Evolutionary conservation across 345 rosid genomes (phyloP).

Genomic region (Dipteronia sinensis): DNA sequence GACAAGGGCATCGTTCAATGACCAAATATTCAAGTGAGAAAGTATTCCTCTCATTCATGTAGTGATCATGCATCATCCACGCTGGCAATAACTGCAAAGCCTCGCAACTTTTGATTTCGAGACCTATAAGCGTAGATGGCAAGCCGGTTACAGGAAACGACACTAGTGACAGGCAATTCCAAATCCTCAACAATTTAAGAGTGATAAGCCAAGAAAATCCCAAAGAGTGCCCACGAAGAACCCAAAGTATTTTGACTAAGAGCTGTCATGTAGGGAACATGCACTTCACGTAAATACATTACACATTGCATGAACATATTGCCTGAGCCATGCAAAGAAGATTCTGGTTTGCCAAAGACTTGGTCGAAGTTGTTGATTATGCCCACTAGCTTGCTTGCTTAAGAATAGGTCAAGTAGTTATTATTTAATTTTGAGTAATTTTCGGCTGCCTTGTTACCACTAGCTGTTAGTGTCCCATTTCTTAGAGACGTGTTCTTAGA

Average conservation of each 20-base stretch:
- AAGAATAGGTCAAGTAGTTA: no score
- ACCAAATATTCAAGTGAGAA: slow-evolving; percentile 23
- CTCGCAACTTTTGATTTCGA: slow-evolving; percentile 22
- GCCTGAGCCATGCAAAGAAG: no score
- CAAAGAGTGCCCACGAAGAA: no score
- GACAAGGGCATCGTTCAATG: slow-evolving; percentile 27
- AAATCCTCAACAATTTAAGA: slow-evolving; percentile 16
- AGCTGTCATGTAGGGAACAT: no score
- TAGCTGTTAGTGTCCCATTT: neutral
- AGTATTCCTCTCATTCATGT: neutral
- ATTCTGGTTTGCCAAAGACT: no score
- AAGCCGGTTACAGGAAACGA: slow-evolving; percentile 19
- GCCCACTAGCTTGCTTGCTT: no score
- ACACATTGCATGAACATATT: no score
- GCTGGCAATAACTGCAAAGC: slow-evolving; percentile 19
- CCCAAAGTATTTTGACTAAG: no score
- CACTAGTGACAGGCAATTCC: slow-evolving; percentile 10
- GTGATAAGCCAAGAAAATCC: neutral
- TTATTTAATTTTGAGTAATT: neutral
- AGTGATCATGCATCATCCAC: neutral
- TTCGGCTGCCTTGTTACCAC: neutral
- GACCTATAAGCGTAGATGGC: slow-evolving; percentile 14
- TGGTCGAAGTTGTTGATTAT: no score
- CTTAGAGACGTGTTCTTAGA: neutral
- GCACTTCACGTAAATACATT: no score